Base-by-base conservation (phyloP, 345 rosid genomes). In the Hevea brasiliensis region DNA sequence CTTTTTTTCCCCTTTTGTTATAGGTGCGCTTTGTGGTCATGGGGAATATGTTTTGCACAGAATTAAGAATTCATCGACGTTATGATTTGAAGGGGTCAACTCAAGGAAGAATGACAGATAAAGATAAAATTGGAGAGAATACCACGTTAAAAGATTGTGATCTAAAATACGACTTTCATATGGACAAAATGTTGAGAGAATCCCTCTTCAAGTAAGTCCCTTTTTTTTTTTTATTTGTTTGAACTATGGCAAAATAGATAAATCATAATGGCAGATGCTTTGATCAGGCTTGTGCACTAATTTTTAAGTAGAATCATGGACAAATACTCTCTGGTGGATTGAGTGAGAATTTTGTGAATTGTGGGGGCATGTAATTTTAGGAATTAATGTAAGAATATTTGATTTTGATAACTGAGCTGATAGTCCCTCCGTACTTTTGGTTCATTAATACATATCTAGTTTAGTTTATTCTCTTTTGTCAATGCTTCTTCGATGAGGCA, bases 31-130 rank as follows among this genome's bases (percentile, higher is more conserved):
- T 95, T 84, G 93, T 95, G 85, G 96, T 95, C 76, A 95, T 95
- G 99, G 99, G 99, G 47, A 95, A 92, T 80, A 95, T 95, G 99
- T 95, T 95, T 77, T 95, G 97, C 88, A 95, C 99, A 63, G 98
- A 92, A 79, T 80, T 92, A 68, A 84, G 86, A 78, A 95, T 95
- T 75, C 99, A 95, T 83, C 86, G 87, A 53, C 88, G 96, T 48
- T 95, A 89, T 75, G 98, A 95, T 84, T 89, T 95, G 53, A 95
- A 95, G 83, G 99, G 99, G 37, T 95, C 99, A 67, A 64, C 94
- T 47, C 80, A 84, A 4, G 99, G 99, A 77, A 89, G 99, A 85
- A 81, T 6, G 70, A 92, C 98, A 71, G 88, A 84, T 71, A 84
- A 82, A 80, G 84, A 68, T 29, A 95, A 91, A 76, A 89, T 89